Conservation (phyloP, 192 early-diverging fungal species). For the Coemansia sp. region DNA sequence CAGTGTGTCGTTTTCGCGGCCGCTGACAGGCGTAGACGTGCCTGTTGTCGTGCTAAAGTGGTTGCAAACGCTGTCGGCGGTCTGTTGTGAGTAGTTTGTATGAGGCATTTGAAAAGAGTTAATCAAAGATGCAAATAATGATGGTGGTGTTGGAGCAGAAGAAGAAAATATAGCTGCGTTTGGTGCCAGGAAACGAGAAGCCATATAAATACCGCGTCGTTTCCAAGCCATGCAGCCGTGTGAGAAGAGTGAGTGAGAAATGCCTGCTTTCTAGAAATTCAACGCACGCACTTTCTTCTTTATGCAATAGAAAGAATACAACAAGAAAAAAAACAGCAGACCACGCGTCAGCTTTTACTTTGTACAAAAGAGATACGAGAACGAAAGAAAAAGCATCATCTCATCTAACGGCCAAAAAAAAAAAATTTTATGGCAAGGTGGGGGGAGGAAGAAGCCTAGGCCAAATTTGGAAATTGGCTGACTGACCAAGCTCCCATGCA, state of each 20-base stretch:
- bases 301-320: neutral
- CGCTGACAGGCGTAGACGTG: neutral
- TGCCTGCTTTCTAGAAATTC: neutral
- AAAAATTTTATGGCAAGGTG: neutral
- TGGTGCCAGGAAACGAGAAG: neutral
- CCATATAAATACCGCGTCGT: neutral
- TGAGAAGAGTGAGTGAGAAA: neutral
- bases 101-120: conserved; percentile 2
- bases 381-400: neutral
- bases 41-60: neutral
- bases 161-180: neutral
- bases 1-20: neutral
- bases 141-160: neutral
- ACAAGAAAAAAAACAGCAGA: neutral
- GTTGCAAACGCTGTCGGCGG: neutral
- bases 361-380: neutral
- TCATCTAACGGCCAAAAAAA: neutral
- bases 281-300: neutral
- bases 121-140: neutral
- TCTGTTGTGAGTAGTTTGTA: neutral
- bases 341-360: neutral
- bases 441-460: neutral
- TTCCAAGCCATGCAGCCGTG: conserved; percentile 12
- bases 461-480: neutral
- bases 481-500: neutral